phyloP scores from a whole-genome alignment of 2,329 filamentous ascomycete genomes.

The Aspergillus pseudoviridinutans region DNA sequence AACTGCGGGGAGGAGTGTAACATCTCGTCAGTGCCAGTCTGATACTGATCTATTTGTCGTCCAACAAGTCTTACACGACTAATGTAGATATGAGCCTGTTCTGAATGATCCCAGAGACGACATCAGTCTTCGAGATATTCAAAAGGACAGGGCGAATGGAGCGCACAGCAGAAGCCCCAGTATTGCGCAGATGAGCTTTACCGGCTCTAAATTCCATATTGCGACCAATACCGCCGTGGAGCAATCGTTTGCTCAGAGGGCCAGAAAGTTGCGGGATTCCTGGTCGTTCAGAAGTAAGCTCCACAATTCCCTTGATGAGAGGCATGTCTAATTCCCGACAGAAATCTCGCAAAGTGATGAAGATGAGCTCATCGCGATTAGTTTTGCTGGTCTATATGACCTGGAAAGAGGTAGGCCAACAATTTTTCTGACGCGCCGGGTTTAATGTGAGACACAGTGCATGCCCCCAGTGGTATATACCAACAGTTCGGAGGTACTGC shows the following conservation, averaged over 20 bases:
- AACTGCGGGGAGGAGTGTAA: conserved; percentile 20
- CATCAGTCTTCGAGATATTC: conserved; percentile 12
- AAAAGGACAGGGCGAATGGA: conserved; percentile 12
- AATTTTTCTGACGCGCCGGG: not conserved
- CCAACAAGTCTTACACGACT: not conserved
- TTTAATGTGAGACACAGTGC: conserved; percentile 17
- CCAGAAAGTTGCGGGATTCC: conserved; percentile 23
- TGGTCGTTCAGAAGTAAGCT: conserved; percentile 25
- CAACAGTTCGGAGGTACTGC: conserved; percentile 10
- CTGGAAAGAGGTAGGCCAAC: conserved; percentile 23
- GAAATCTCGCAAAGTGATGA: conserved; percentile 26
- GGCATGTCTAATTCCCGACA: conserved; percentile 7
- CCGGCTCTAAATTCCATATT: conserved; percentile 12
- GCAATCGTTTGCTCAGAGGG: conserved; percentile 18
- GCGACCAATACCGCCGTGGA: conserved; percentile 9
- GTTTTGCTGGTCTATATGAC: conserved; percentile 27
- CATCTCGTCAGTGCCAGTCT: conserved; percentile 15
- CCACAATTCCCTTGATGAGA: not conserved
- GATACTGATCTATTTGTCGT: not conserved
- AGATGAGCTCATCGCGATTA: conserved; percentile 27
- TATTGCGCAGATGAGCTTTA: conserved; percentile 12
- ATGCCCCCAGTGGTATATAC: conserved; percentile 24
- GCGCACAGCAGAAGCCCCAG: conserved; percentile 18
- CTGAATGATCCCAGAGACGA: conserved; percentile 21
- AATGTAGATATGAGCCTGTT: conserved; percentile 17